Evolutionary conservation across 768 basidiomycete species (phyloP), one percentile per base, ranked within the genome.

Genomic region (Amanita phalloides): DNA sequence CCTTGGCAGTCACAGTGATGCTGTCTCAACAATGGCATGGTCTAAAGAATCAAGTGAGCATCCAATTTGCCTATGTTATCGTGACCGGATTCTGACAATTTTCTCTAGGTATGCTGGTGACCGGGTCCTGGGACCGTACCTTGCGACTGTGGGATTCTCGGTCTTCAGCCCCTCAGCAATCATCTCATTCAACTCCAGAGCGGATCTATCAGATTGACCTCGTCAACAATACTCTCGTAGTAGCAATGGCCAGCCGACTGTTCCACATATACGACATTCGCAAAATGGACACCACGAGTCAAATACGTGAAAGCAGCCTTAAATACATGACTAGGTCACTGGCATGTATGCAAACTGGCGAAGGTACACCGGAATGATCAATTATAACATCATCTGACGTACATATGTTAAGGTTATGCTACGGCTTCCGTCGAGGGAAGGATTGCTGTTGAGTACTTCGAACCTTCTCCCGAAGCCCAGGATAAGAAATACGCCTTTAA

Each of bases 391-490:
- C 14, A n/a, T 30, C 26, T 45, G 44, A 30, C 17, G 13, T 30
- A 14, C 11, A 35, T 6, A 14, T 9, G 17, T 36, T 8, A 36
- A 90, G 93, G 95, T 9, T 99, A 90, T 66, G 93, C 93, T 9
- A 90, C 86, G 0, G 89, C 86, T 0, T 93, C 90, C 0, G 91
- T 94, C 11, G 96, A 99, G 61, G 96, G 96, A 1, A 78, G 96
- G 21, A 96, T 98, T 53, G 92, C 94, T 0, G 93, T 98, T 28
- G 96, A 99, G 65, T 99, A 95, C 65, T 94, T 96, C 58, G 90
- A 97, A 56, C 82, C 89, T 1, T 79, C 78, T 3, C 75, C 83
- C 0, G 78, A 79, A 23, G 73, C 76, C 0, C 95, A 98, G 65
- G 83, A 86, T 23, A 77, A 75, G 66, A 83, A 93, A 69, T 96